Percentiles rank a stretch among this genome's conserved stretches.
Evolutionary conservation across 2,329 filamentous ascomycete genomes (phyloP).

Genomic region (Teratosphaeria nubilosa): DNA sequence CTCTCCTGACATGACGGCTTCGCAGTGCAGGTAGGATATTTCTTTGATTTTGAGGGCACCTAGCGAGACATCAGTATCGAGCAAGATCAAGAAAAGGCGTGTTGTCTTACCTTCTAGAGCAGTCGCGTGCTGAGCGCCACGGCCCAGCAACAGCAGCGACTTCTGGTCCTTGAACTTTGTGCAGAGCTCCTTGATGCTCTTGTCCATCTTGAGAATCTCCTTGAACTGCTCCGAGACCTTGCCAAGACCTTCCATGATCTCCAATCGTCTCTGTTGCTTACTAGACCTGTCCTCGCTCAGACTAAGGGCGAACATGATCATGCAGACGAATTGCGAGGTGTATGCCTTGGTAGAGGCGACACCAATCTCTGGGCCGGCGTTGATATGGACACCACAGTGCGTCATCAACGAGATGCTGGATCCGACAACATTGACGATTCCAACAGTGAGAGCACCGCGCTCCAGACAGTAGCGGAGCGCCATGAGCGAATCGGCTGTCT

Average conservation of each 20-base stretch:
- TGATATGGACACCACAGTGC: slow-evolving; percentile 99
- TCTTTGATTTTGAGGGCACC: slow-evolving; percentile 98
- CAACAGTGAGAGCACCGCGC: slow-evolving; percentile 91
- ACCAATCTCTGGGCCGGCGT: slow-evolving; percentile 96
- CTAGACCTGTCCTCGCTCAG: slow-evolving; percentile 93
- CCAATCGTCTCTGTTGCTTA: slow-evolving; percentile 81
- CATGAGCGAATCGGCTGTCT: slow-evolving; percentile 96
- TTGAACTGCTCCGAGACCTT: slow-evolving; percentile 87
- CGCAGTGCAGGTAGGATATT: slow-evolving; percentile 98
- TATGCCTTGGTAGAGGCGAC: slow-evolving; percentile 99
- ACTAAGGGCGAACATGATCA: slow-evolving; percentile 98
- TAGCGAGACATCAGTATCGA: slow-evolving; percentile 12
- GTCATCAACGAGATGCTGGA: slow-evolving; percentile 98
- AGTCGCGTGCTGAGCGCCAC: slow-evolving; percentile 93
- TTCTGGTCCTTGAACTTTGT: slow-evolving; percentile 95
- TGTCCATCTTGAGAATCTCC: slow-evolving; percentile 80
- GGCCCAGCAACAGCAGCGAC: slow-evolving; percentile 82
- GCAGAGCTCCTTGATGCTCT: slow-evolving; percentile 90
- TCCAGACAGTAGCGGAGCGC: slow-evolving; percentile 96
- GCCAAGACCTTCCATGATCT: slow-evolving; percentile 89
- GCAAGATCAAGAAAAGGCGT: not conserved
- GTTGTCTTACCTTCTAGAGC: slow-evolving; percentile 64
- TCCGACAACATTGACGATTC: slow-evolving; percentile 96
- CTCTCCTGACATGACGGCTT: slow-evolving; percentile 99
- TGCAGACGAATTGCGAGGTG: slow-evolving; percentile 97